Evolutionary conservation across 345 rosid genomes (phyloP).

Genomic region (Citropsis articulata): DNA sequence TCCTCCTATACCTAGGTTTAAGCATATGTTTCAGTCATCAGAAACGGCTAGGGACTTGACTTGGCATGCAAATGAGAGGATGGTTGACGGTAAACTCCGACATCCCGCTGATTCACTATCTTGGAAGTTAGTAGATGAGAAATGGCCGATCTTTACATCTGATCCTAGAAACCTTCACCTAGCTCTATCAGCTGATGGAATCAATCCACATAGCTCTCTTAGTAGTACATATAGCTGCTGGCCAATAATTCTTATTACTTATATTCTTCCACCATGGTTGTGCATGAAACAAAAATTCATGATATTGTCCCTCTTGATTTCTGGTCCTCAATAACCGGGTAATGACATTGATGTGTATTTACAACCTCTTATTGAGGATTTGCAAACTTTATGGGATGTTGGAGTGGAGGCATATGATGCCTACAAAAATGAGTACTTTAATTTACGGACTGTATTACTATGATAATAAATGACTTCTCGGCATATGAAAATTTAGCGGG

Average conservation of each 20-base stretch:
- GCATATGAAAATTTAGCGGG: accelerated
- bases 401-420: no score
- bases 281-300: not conserved
- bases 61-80: not conserved
- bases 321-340: not conserved
- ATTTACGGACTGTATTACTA: not conserved
- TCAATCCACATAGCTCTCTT: not conserved
- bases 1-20: not conserved
- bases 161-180: not conserved
- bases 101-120: not conserved
- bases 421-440: not conserved
- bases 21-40: not conserved
- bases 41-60: not conserved
- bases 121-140: no score
- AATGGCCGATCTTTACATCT: no score
- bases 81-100: slow-evolving; percentile 16
- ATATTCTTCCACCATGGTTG: not conserved
- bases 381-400: no score
- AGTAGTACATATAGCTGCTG: not conserved
- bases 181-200: not conserved
- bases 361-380: no score
- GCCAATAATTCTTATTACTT: not conserved
- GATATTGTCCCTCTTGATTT: not conserved
- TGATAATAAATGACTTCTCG: not conserved
- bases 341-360: not conserved